phyloP scores from a whole-genome alignment of 2,329 filamentous ascomycete genomes.

The Aspergillus tubingensis region DNA sequence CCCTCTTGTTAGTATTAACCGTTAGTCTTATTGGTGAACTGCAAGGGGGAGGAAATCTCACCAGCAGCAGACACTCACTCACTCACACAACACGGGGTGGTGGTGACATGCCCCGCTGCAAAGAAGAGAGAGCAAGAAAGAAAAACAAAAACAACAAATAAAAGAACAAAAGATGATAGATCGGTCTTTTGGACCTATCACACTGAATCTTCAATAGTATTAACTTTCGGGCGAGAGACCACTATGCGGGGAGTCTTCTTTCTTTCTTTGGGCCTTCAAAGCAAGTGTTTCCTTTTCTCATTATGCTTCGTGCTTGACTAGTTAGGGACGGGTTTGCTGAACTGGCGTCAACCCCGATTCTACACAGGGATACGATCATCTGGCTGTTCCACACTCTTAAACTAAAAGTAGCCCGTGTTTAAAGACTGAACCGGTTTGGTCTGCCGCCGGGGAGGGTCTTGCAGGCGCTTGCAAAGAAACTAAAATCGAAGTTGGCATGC shows the following conservation, averaged over 20 bases:
- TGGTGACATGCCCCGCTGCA: not conserved
- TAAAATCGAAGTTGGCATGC: too few species aligned
- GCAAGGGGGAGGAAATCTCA: not conserved
- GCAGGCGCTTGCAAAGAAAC: not conserved
- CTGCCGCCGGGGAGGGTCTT: conserved; percentile 3
- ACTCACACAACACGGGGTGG: not conserved
- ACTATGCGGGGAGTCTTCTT: not conserved
- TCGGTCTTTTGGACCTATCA: not conserved
- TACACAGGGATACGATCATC: not conserved
- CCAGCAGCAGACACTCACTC: not conserved
- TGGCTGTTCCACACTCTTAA: not conserved
- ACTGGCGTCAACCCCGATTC: not conserved
- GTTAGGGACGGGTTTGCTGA: too few species aligned
- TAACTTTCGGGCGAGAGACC: not conserved
- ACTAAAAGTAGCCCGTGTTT: not conserved
- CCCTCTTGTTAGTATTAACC: too few species aligned
- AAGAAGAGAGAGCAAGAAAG: not conserved
- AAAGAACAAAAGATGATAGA: not conserved
- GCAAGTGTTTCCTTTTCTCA: too few species aligned
- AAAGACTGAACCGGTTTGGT: conserved; percentile 1
- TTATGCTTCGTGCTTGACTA: too few species aligned
- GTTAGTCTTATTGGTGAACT: not conserved
- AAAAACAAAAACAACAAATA: too few species aligned
- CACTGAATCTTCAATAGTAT: not conserved
- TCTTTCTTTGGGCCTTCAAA: not conserved